A percentile compares a stretch with the other conserved stretches of the same genome.
Evolutionary conservation across 163 green algal genomes (phyloP).

Genomic region (Prototheca cutis): DNA sequence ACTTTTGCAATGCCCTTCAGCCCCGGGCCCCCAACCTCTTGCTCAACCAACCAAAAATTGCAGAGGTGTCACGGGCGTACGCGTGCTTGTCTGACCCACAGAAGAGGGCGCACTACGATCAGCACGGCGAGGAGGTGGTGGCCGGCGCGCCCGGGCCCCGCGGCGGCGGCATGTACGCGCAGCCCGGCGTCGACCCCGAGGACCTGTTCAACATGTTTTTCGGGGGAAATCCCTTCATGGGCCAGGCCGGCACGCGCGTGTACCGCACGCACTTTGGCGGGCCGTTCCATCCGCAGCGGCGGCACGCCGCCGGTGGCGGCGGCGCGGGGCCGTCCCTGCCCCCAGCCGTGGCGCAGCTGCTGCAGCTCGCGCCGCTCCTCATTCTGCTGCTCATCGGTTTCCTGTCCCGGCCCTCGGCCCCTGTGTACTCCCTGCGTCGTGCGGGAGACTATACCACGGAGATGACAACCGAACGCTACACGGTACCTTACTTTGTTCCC

Average conservation of each 20-base stretch:
- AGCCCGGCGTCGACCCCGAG: slow-evolving; percentile 21
- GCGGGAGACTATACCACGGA: slow-evolving; percentile 12
- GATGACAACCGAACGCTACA: slow-evolving; percentile 10
- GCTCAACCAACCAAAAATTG: too few species aligned
- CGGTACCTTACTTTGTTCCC: slow-evolving; percentile 24
- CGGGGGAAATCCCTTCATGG: slow-evolving; percentile 34
- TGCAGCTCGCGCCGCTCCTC: slow-evolving; percentile 16
- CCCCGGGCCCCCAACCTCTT: too few species aligned
- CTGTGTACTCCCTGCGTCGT: slow-evolving; percentile 20
- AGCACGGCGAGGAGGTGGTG: slow-evolving; percentile 15
- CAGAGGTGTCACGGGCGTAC: slow-evolving; percentile 31
- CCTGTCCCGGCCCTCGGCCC: slow-evolving; percentile 5
- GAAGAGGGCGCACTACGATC: slow-evolving; percentile 28
- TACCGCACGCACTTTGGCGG: not conserved
- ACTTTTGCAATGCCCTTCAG: too few species aligned
- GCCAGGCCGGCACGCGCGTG: not conserved
- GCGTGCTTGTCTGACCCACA: slow-evolving; percentile 22
- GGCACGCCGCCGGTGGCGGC: not conserved
- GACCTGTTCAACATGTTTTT: slow-evolving; percentile 39
- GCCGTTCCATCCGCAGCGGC: slow-evolving; percentile 5
- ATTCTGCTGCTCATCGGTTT: slow-evolving; percentile 27
- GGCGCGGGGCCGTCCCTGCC: not conserved
- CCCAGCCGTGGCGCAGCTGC: slow-evolving; percentile 14
- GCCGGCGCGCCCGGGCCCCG: not conserved
- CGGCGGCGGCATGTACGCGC: slow-evolving; percentile 13